Evolutionary conservation across 2,329 filamentous ascomycete genomes (phyloP), one percentile per base, ranked within the genome.

Genomic region (Cercospora nicotianae): DNA sequence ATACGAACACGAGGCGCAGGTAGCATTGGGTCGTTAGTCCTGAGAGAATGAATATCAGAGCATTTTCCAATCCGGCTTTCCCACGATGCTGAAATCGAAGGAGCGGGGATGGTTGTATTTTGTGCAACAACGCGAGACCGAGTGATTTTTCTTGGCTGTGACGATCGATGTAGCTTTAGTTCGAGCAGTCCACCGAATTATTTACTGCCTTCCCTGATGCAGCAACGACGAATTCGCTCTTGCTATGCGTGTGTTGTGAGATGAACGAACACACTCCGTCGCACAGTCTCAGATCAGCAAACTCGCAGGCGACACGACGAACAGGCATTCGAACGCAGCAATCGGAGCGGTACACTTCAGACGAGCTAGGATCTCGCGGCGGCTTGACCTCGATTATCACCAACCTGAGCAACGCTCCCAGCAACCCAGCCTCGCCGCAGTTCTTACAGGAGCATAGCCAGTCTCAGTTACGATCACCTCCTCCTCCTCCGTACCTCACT

Each of bases 401-500:
- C 36, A 62, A 62, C 60, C 60, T 62, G 60, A 62, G 60, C 60
- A 45, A 30, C 60, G 55, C 55, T 59, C 23, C 55, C 55, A 59
- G 55, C 28, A 59, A 59, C 55, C 55, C 55, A 59, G 28, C 55
- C 28, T 59, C 55, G 55, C 55, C 55, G 55, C 55, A 53, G 20
- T 53, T 53, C 31, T 33, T 23, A 59, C 30, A 33, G 55, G 55
- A 31, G 13, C 28, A 36, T 20, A 59, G 28, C 30, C 31, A 31
- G 28, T n/a, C 55, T 33, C 55, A 20, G 30, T n/a, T 57, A 6
- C 30, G 59, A 42, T 48, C 39, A 30, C 60, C 60, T 45, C 39
- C 60, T 42, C 60, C 60, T 51, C 60, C 60, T 8, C 30, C 33
- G 39, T 80, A 81, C 60, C 81, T 85, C 66, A 83, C 80, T 71